Evolutionary conservation across 148 eudicot species (phyloP), one percentile per base, ranked within the genome.

Genomic region (Silene uniflora): DNA sequence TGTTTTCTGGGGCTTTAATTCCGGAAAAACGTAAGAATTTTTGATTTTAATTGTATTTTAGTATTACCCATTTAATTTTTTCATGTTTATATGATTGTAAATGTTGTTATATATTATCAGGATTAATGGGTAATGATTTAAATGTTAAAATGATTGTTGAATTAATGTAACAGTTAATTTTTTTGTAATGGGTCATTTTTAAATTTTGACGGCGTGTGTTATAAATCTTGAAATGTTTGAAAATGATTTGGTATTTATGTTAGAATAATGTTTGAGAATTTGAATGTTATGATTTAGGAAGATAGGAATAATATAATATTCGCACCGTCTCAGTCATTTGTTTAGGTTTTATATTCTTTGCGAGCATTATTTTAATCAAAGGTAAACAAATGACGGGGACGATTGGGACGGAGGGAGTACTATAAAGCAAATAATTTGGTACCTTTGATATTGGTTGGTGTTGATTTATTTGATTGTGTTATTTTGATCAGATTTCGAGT

Each of bases 91-190:
- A 49, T 70, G 58, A 49, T 70, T 75, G 61, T 13, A 55, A 44
- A 16, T 39, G 49, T 70, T 69, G 14, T 22, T 42, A 4, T 9
- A 23, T 55, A 9, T 55, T 5, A 7, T 22, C 0, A 64, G 7
- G 7, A 10, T 0, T 73, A 17, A 7, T 74, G 75, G 75, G 75
- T 18, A 60, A 73, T 73, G 54, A 39, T 60, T 49, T 49, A 10
- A 10, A 49, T 4, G 24, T 19, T 60, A 21, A 46, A 69, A 47
- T 69, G 59, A 18, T 11, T 23, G 19, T 70, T 71, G 42, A 63
- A 70, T 70, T 66, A 71, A 80, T 80, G 76, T 58, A 80, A 80
- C 71, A 76, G 79, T 71, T 70, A 12, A 42, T 55, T 54, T 39
- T 74, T 74, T 39, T 73, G 18, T 46, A 17, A 56, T 60, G 39